These are phyloP conservation scores for Metschnikowia koreensis DNA, from an alignment of 805 yeast genomes.

Conservation along the genomic window DNA sequence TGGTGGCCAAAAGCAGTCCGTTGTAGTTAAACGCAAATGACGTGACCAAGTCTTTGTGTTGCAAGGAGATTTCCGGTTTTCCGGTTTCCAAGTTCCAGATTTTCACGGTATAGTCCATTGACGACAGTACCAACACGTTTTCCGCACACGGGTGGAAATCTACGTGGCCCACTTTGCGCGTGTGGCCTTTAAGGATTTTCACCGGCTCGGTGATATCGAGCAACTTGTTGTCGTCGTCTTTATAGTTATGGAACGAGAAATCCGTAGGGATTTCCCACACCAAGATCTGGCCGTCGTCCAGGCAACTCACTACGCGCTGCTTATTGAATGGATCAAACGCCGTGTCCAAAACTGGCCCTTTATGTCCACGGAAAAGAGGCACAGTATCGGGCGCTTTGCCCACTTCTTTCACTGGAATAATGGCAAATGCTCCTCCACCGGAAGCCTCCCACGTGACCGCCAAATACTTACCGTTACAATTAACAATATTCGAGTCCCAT, in stretches of 20 bases:
- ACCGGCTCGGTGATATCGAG: constrained; percentile 66
- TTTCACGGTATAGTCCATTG: constrained; percentile 87
- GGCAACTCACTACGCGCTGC: constrained; percentile 38
- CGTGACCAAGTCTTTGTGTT: constrained; percentile 90
- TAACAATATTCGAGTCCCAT: constrained; percentile 90
- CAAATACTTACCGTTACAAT: constrained; percentile 81
- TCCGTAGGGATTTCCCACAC: constrained; percentile 86
- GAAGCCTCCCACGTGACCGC: constrained; percentile 91
- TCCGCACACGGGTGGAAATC: constrained; percentile 85
- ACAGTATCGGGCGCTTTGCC: constrained; percentile 94
- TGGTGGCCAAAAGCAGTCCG: constrained; percentile 83
- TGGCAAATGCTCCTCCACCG: constrained; percentile 98
- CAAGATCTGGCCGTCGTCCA: constrained; percentile 53
- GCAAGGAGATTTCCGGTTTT: constrained; percentile 64
- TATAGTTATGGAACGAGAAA: constrained; percentile 65
- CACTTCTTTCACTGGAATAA: constrained; percentile 78
- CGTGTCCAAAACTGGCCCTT: constrained; percentile 92
- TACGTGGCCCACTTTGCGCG: constrained; percentile 91
- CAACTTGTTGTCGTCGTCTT: constrained; percentile 52
- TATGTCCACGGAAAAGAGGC: constrained; percentile 93
- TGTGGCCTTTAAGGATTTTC: constrained; percentile 76
- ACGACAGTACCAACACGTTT: constrained; percentile 83
- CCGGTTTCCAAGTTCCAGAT: constrained; percentile 86
- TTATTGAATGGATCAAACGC: constrained; percentile 92
- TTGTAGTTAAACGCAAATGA: constrained; percentile 88